Percentiles rank a stretch among this genome's conserved stretches.
phyloP scores from a whole-genome alignment of 306 rosid species.

The Abrus precatorius region DNA sequence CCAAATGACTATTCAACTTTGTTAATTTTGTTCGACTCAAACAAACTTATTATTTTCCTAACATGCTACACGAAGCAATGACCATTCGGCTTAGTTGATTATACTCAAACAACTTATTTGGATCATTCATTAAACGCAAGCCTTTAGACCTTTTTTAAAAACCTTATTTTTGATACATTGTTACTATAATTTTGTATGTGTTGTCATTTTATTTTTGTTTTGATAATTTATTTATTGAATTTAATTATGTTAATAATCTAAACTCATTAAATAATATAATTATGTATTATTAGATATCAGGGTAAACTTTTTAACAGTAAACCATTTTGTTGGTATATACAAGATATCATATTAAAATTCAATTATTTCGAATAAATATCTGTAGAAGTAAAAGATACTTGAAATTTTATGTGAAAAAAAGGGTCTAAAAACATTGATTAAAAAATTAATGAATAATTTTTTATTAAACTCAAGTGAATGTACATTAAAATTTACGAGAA shows the following conservation, averaged over 20 bases:
- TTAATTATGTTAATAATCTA: not conserved
- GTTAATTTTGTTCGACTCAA: not conserved
- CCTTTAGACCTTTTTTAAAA: no score
- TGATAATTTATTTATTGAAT: not conserved
- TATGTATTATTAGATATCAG: not conserved
- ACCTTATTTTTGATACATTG: not conserved
- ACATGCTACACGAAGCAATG: not conserved
- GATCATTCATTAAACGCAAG: no score
- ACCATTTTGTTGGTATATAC: not conserved
- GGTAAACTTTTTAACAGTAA: not conserved
- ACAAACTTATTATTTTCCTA: not conserved
- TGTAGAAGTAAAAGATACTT: not conserved
- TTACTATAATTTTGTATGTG: not conserved
- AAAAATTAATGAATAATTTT: no score
- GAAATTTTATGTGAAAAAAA: not conserved
- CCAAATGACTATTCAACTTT: not conserved
- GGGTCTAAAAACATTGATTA: no score
- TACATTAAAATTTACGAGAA: no score
- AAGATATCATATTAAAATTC: not conserved
- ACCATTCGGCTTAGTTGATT: not conserved
- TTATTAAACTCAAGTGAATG: no score
- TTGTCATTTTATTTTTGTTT: not conserved
- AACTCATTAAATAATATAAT: not conserved
- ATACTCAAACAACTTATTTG: not conserved
- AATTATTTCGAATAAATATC: not conserved